Evolutionary conservation across 768 basidiomycete species (phyloP), one percentile per base, ranked within the genome.

Genomic region (Lentinula sp.): DNA sequence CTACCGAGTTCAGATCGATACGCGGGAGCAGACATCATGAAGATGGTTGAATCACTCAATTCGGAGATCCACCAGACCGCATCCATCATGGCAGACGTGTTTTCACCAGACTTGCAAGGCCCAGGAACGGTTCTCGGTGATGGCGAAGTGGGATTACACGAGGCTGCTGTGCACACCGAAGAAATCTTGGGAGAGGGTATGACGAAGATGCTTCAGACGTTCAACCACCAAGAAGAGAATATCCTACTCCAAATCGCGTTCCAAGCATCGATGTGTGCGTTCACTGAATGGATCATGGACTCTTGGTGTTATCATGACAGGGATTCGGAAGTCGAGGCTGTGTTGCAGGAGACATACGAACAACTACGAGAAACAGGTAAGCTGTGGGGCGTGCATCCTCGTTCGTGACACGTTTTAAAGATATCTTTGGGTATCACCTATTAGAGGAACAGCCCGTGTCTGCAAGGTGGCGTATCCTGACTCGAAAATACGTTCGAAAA

Each of bases 21-120:
- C 57, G 72, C 76, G 10, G 76, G 77, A 6, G 66, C 69, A 23
- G 75, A 79, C 49, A 71, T 78, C 36, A 68, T 70, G 32, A 66
- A 55, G 10, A 71, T 73, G 63, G 66, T 79, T 16, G 69, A 72
- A 59, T 66, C 65, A 15, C 65, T 79, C 12, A 78, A 78, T 51
- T 63, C 73, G 2, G 71, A 74, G 49, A 74, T 78, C 18, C 68
- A 72, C 18, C 76, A 79, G 63, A 71, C 69, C 20, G 72, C 74
- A 1, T 73, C 76, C 2, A 70, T 66, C 61, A 72, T 77, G 67
- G 69, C 77, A 0, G 76, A 78, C 42, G 48, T 64, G 1, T 74
- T 74, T 64, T 15, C 23, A 2, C 59, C 59, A 20, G 33, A 51
- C 3, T 49, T 60, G 32, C 15, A 52, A 9, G 64, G 66, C 32